These are phyloP conservation scores for Paracorniculantispora psalliotae DNA, from an alignment of 2,329 filamentous ascomycete genomes.

Conservation along the genomic window DNA sequence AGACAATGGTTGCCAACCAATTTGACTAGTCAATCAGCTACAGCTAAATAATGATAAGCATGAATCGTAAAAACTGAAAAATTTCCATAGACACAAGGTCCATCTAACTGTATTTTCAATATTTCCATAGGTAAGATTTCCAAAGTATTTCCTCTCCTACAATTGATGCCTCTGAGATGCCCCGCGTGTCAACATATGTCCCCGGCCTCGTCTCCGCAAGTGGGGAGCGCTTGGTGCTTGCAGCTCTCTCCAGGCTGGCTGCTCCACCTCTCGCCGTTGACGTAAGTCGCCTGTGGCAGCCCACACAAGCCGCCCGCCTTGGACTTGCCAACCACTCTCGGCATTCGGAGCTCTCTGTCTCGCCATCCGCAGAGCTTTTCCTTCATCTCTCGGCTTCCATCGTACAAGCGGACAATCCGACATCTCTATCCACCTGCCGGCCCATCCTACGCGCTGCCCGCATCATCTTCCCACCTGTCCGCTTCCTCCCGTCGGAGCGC, in stretches of 20 bases:
- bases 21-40: too few species aligned
- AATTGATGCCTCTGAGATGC: too few species aligned
- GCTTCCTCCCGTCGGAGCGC: neutral
- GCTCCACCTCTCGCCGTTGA: constrained; percentile 10
- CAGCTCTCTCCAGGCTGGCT: neutral
- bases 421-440: neutral
- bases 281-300: constrained; percentile 6
- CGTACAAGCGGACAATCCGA: neutral
- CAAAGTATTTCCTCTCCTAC: too few species aligned
- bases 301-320: neutral
- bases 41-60: too few species aligned
- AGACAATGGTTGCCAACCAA: too few species aligned
- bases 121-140: too few species aligned
- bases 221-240: neutral
- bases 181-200: neutral
- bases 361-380: neutral
- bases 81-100: too few species aligned
- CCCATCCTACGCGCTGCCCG: neutral
- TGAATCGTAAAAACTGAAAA: too few species aligned
- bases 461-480: neutral
- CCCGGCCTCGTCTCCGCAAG: neutral
- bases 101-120: too few species aligned
- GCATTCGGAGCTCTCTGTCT: neutral
- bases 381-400: neutral
- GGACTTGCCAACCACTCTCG: constrained; percentile 2